Base-by-base conservation (phyloP, 345 rosid species). In the Erysimum cheiranthoides region DNA sequence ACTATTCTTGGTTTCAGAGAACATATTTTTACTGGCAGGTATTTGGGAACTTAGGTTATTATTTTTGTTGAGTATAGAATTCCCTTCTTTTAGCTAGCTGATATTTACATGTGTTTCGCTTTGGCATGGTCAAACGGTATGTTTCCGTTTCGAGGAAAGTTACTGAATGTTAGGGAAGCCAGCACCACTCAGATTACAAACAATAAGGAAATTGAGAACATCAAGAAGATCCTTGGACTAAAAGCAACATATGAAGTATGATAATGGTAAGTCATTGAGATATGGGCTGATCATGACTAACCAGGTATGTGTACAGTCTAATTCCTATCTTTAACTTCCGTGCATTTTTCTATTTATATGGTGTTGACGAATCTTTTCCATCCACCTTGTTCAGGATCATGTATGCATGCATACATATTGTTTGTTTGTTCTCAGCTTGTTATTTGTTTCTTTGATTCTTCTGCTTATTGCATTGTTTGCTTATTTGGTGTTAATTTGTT, bases 201-300 rank as follows among this genome's bases (percentile, higher is more conserved):
- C 53, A 96, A 93, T 72, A 85, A 81, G 81, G 99, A 96, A 82
- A 93, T 96, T 49, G 91, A 90, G 78, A 76, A 80, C 62, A 75
- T 93, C 68, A 96, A 96, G 86, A 89, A 93, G 86, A 96, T 96
- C 68, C 94, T 96, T 35, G 99, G 99, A 43, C 77, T 96, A 68
- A 93, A 93, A 93, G 88, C 99, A 96, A 73, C 76, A 86, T 66
- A 84, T 84, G 74, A 81, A 82, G 63, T 96, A 96, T 40, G 80
- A 78, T n/a, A 84, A 66, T 78, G 86, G 10, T 60, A 70, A 96
- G 87, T 69, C 97, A n/a, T 72, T 96, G 82, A 87, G 99, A 96
- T 96, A 96, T 76, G 99, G 98, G 61, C 93, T 96, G 99, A 96
- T 96, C 68, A 96, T 96, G 99, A 93, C 99, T 3, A 98, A 96